Evolutionary conservation across 495 filamentous ascomycete genomes (phyloP), one percentile per base, ranked within the genome.

Genomic region (Xylaria intraflava): DNA sequence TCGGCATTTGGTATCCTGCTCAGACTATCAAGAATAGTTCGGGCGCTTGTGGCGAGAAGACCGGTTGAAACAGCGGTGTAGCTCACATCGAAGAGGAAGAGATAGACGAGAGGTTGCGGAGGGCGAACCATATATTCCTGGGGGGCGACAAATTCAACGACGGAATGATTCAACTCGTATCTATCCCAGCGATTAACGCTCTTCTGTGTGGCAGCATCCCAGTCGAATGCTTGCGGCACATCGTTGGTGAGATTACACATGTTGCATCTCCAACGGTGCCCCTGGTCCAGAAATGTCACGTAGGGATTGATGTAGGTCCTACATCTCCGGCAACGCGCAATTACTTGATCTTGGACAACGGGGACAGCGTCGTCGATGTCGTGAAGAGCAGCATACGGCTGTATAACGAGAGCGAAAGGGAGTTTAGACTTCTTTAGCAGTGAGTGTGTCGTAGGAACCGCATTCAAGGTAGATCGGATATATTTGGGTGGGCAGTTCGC

Each of bases 41-140:
- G 83, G 33, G 93, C 93, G 48, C 83, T 90, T 10, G 94, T 97
- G 33, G 94, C 93, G 52, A 97, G 75, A n/a, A 98, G 86, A 52
- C 94, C 94, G 56, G 82, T 94, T 26, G 87, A 88, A 30, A 98
- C 89, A 22, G 93, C 83, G 8, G 89, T 82, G 59, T 91, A 94
- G 76, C 90, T 96, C 55, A 97, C 94, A 64, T 98, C 93, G 64
- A 98, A 88, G 53, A 97, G 75, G 80, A 98, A 98, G 14, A 96
- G 81, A 61, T 98, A 98, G n/a, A 96, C 92, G 10, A 98, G 78
- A 16, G 93, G 94, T 65, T 98, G 93, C 2, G 93, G 93, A 49
- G 93, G 91, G 19, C 93, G 86, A 27, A 98, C 94, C 93, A 98
- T 98, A 66, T 98, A 98, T 73, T 98, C 93, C 70, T 97, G 94